Conservation (phyloP, 2,329 filamentous ascomycete species). For the Diaporthe destruens region DNA sequence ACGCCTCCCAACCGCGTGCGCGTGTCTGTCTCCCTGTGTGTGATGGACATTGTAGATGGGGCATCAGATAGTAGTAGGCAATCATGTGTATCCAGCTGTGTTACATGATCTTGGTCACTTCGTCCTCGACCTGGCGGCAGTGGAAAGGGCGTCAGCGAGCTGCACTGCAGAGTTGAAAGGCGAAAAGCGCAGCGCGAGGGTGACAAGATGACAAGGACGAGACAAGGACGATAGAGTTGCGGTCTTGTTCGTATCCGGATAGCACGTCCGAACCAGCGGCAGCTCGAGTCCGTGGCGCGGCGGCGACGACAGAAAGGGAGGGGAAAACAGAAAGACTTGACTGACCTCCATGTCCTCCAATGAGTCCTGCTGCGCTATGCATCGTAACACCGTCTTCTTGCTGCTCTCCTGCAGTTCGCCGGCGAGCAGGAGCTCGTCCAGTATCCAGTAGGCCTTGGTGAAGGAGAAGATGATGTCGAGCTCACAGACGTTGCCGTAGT, state of each 20-base stretch:
- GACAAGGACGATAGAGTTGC: neutral
- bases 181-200: slow-evolving; percentile 19
- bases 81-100: slow-evolving; percentile 45
- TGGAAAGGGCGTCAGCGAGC: slow-evolving; percentile 65
- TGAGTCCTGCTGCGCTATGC: slow-evolving; percentile 97
- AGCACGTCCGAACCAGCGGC: slow-evolving; percentile 10
- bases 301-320: slow-evolving; percentile 46
- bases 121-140: slow-evolving; percentile 81
- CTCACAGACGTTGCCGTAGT: slow-evolving; percentile 99
- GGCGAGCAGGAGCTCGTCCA: slow-evolving; percentile 94
- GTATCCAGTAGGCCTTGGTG: slow-evolving; percentile 99
- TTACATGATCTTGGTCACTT: slow-evolving; percentile 92
- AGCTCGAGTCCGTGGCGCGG: neutral
- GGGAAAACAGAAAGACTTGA: neutral
- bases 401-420: slow-evolving; percentile 99
- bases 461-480: slow-evolving; percentile 99
- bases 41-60: slow-evolving; percentile 27
- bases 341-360: slow-evolving; percentile 99
- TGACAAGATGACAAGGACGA: no score
- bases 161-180: slow-evolving; percentile 39
- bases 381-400: slow-evolving; percentile 97
- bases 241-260: neutral
- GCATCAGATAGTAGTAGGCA: slow-evolving; percentile 16
- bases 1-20: slow-evolving; percentile 3
- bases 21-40: slow-evolving; percentile 31